Evolutionary conservation across 176 grass and related monocot species (phyloP).

Genomic region (Miscanthus lutarioriparius): DNA sequence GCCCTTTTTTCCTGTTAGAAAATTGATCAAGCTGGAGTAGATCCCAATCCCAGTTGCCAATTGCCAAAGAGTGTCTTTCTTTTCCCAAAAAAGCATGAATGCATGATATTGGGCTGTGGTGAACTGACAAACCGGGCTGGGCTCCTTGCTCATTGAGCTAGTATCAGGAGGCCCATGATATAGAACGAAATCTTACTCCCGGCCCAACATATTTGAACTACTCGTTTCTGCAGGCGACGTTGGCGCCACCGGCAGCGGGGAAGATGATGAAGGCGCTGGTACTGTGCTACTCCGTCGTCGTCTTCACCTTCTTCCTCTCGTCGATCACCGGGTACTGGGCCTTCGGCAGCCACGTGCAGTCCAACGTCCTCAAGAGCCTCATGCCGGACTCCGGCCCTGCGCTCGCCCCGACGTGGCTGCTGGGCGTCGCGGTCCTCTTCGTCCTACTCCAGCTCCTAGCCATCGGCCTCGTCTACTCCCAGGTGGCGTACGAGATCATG

Average conservation of each 20-base stretch:
- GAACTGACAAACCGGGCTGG: not conserved
- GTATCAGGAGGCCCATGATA: not conserved
- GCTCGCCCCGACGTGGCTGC: conserved; percentile 83
- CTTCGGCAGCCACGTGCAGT: conserved; percentile 74
- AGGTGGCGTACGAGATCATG: conserved; percentile 87
- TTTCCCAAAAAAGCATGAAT: not conserved
- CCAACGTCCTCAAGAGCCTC: conserved; percentile 84
- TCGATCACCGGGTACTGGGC: conserved; percentile 84
- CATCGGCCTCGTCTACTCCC: conserved; percentile 81
- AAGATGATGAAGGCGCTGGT: conserved; percentile 95
- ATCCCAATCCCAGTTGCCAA: not conserved
- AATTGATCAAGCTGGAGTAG: too few relatives aligned
- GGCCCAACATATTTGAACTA: conserved; percentile 19
- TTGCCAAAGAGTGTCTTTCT: not conserved
- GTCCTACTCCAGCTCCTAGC: conserved; percentile 90
- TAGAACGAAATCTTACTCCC: too few relatives aligned
- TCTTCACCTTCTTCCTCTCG: conserved; percentile 70
- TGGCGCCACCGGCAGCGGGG: conserved; percentile 87
- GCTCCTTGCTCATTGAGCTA: not conserved
- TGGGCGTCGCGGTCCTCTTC: conserved; percentile 66
- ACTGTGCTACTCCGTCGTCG: conserved; percentile 70
- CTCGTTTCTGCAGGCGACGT: conserved; percentile 62
- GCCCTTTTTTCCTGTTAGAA: not conserved
- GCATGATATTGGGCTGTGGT: not conserved
- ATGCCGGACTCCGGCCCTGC: conserved; percentile 74